Conservation (phyloP, 139 green algal genomes). For the Volvox reticuliferus region DNA sequence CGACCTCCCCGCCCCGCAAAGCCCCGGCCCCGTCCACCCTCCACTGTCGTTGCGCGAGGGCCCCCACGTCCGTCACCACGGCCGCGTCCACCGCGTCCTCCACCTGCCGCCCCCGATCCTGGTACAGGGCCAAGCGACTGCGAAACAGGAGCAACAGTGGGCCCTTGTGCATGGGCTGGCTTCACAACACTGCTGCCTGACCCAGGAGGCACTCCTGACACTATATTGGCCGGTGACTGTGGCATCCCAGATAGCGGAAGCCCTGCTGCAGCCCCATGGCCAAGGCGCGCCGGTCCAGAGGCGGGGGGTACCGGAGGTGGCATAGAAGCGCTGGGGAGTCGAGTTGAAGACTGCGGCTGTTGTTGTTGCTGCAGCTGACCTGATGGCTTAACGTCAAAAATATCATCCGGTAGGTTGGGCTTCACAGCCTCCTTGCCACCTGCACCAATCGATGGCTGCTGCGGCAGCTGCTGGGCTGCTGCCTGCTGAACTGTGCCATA, state of each 20-base stretch:
- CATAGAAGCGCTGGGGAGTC: neutral
- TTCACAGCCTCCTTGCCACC: conserved; percentile 22
- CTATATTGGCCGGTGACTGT: neutral
- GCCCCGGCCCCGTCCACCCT: conserved; percentile 24
- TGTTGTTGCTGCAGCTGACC: neutral
- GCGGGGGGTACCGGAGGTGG: conserved; percentile 23
- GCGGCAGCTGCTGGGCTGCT: neutral
- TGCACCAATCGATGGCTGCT: neutral
- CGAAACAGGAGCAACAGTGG: neutral
- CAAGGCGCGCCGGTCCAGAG: conserved; percentile 22
- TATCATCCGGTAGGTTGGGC: conserved; percentile 55
- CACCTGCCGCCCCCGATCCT: neutral
- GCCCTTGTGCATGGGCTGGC: conserved; percentile 7
- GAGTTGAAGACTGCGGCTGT: neutral
- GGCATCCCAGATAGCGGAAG: neutral
- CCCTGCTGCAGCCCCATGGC: conserved; percentile 9
- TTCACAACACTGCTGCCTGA: neutral
- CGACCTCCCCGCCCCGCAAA: conserved; percentile 36
- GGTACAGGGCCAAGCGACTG: neutral
- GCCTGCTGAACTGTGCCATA: conserved; percentile 11
- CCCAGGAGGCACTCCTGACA: neutral
- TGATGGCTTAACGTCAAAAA: conserved; percentile 53
- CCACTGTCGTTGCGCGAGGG: neutral
- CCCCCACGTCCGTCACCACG: conserved; percentile 12
- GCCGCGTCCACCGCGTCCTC: neutral